Base-by-base conservation (phyloP, 306 rosid genomes). In the Castanea mollissima region DNA sequence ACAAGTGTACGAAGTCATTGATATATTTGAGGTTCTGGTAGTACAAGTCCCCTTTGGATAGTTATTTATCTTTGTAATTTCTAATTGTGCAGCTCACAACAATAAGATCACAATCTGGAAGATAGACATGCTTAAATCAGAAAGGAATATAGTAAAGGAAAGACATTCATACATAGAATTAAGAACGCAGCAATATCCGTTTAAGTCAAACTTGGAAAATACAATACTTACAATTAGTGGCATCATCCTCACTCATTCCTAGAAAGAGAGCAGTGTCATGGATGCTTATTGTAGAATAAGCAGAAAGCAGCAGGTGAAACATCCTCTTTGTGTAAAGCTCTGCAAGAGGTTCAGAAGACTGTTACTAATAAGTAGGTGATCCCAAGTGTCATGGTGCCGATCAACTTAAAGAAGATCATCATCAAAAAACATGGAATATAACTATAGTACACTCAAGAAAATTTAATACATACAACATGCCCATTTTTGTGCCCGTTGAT, bases 271-370 rank as follows among this genome's bases (percentile, higher is more conserved):
- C 97, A 59, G 93, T 52, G 76, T 96, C 94, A 44, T 85, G 87
- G 82, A 96, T 69, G 84, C 93, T 87, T 88, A 96, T 91, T 19
- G 98, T 93, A 59, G 99, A 96, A 88, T 96, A 96, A 31, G 98
- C 99, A 78, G 96, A 89, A 81, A 82, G 85, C 81, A 96, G 84
- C 78, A 96, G 86, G 90, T 90, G 93, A 90, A 93, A 96, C 89
- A 91, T 88, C 90, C 88, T 89, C 85, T 85, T 90, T 44, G 92
- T 93, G 89, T 91, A 91, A 77, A 91, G 97, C 70, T 90, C 97
- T 96, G 94, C 74, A 88, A 79, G 77, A 78, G 60, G 72, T 73
- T 76, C 76, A 80, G 76, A 81, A 18, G 4, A 41, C 3, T 56
- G 15, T 35, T 23, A 57, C 51, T 49, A 35, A 2, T 35, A 13